Evolutionary conservation across 2,329 filamentous ascomycete species (phyloP).

Genomic region (Exophiala aquamarina): DNA sequence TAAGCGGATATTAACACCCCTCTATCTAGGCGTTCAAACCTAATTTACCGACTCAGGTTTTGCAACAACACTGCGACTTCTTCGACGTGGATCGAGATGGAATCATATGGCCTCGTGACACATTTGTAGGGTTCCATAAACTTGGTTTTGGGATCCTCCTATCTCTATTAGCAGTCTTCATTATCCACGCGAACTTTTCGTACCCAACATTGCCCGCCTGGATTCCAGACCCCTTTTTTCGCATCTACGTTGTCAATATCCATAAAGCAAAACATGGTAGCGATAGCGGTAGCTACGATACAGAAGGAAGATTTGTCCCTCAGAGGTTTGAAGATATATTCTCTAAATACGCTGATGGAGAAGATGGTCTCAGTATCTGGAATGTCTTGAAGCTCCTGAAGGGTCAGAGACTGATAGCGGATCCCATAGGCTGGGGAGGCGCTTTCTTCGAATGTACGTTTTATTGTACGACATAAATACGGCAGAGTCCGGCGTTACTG

Average conservation of each 20-base stretch:
- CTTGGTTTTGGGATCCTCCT: constrained; percentile 38
- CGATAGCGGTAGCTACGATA: constrained; percentile 44
- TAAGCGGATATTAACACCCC: constrained; percentile 9
- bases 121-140: constrained; percentile 34
- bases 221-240: constrained; percentile 46
- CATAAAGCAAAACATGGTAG: constrained; percentile 45
- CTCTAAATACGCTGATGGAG: constrained; percentile 42
- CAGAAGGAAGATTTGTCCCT: constrained; percentile 45
- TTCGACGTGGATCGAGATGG: constrained; percentile 53
- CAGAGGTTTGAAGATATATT: constrained; percentile 51
- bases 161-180: constrained; percentile 39
- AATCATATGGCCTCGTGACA: constrained; percentile 54
- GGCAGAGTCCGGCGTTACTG: too few species aligned
- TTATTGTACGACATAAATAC: too few species aligned
- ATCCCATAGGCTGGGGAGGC: too few species aligned
- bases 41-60: constrained; percentile 32
- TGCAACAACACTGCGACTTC: constrained; percentile 55
- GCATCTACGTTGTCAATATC: constrained; percentile 39
- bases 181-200: constrained; percentile 40
- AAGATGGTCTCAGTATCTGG: constrained; percentile 38
- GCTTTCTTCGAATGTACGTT: too few species aligned
- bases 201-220: constrained; percentile 42
- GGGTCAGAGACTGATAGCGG: too few species aligned
- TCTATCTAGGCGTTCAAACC: neutral
- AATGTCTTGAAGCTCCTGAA: too few species aligned